These are phyloP conservation scores for Phytophthora sp. DNA, from an alignment of 352 stramenopile species.

Conservation along the genomic window DNA sequence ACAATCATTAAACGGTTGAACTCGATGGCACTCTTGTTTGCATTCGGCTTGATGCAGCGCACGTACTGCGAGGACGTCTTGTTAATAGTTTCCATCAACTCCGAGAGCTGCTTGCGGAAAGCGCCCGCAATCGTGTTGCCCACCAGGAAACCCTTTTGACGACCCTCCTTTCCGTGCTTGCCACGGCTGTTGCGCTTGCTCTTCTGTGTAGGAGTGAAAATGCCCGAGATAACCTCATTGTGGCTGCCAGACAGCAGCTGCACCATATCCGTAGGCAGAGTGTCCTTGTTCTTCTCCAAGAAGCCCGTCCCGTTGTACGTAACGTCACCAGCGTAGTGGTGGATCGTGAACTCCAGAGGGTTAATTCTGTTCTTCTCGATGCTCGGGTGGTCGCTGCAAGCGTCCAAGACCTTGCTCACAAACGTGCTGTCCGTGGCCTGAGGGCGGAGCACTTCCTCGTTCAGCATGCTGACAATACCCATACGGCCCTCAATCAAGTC, in stretches of 20 bases:
- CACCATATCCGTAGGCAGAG: constrained; percentile 80
- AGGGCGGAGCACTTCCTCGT: constrained; percentile 95
- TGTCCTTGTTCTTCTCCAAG: constrained; percentile 89
- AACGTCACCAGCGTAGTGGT: constrained; percentile 84
- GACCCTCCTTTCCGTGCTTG: constrained; percentile 54
- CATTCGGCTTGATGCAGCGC: constrained; percentile 92
- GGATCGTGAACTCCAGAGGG: constrained; percentile 80
- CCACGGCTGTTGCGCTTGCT: constrained; percentile 43
- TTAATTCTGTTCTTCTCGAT: constrained; percentile 89
- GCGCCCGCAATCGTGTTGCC: constrained; percentile 82
- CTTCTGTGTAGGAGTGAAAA: constrained; percentile 58
- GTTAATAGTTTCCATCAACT: constrained; percentile 89
- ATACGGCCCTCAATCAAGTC: constrained; percentile 89
- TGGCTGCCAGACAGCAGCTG: constrained; percentile 70
- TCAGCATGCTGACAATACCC: constrained; percentile 93
- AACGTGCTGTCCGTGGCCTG: constrained; percentile 85
- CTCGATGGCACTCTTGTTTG: constrained; percentile 80
- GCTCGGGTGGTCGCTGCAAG: constrained; percentile 79
- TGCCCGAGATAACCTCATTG: constrained; percentile 66
- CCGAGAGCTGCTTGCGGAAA: constrained; percentile 87
- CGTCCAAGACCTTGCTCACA: constrained; percentile 81
- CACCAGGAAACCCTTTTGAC: constrained; percentile 81
- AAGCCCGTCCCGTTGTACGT: constrained; percentile 82
- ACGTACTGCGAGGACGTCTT: constrained; percentile 91
- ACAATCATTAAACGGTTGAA: constrained; percentile 91